These are phyloP conservation scores for Chlorella variabilis DNA, from an alignment of 163 green algal species.

Conservation along the genomic window DNA sequence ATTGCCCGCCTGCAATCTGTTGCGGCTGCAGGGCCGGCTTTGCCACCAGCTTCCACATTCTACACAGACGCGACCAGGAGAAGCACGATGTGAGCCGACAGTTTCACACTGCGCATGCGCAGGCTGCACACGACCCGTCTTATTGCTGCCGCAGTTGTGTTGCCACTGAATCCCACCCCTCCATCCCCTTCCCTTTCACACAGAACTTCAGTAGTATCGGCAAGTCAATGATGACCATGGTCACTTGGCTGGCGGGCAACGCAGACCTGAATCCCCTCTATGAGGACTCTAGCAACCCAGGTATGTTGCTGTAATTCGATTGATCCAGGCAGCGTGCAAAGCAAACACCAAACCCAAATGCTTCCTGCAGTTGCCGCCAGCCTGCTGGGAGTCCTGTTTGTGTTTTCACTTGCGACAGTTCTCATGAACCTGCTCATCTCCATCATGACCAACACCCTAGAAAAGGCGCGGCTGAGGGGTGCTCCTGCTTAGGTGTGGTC, in stretches of 20 bases:
- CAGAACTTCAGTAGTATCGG: slow-evolving; percentile 11
- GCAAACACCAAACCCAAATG: too few relatives aligned
- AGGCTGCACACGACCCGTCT: too few relatives aligned
- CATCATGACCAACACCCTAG: slow-evolving; percentile 36
- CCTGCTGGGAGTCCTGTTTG: slow-evolving; percentile 59
- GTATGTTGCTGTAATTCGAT: not conserved
- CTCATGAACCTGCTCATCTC: slow-evolving; percentile 72
- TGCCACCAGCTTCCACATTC: slow-evolving; percentile 47
- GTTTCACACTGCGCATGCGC: not conserved
- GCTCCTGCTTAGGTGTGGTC: not conserved
- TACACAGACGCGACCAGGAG: slow-evolving; percentile 66
- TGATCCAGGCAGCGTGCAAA: not conserved
- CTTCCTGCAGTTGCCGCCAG: slow-evolving; percentile 17
- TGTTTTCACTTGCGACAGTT: slow-evolving; percentile 73
- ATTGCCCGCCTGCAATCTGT: not conserved
- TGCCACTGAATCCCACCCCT: not conserved
- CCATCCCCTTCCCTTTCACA: too few relatives aligned
- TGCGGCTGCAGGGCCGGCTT: not conserved
- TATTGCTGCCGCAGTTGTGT: not conserved
- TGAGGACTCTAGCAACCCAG: slow-evolving; percentile 13
- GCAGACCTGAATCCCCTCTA: slow-evolving; percentile 31
- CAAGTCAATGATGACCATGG: not conserved
- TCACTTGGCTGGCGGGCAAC: slow-evolving; percentile 16
- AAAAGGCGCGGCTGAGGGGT: not conserved
- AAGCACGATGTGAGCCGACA: slow-evolving; percentile 15